A percentile compares a stretch with the other conserved stretches of the same genome.
phyloP scores from a whole-genome alignment of 345 rosid genomes.

The Eucalyptus sp. region DNA sequence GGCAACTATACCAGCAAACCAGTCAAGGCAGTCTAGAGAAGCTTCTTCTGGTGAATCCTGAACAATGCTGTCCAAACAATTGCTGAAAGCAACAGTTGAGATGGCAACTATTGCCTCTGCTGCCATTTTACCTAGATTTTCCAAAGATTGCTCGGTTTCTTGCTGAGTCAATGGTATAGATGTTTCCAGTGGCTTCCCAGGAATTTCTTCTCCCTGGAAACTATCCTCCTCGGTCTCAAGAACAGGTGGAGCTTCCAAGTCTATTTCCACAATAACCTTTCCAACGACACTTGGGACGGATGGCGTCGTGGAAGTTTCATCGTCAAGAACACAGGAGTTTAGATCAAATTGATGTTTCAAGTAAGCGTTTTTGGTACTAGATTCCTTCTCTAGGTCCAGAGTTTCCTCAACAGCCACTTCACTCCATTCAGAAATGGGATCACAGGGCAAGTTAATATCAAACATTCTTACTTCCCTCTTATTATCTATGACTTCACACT shows the following conservation, averaged over 20 bases:
- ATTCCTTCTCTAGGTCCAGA: slow-evolving; percentile 16
- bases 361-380: slow-evolving; percentile 14
- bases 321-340: slow-evolving; percentile 53
- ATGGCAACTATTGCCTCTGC: slow-evolving; percentile 77
- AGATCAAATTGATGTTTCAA: slow-evolving; percentile 53
- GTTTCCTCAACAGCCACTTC: slow-evolving; percentile 21
- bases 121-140: slow-evolving; percentile 38
- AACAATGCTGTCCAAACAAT: slow-evolving; percentile 15
- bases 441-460: slow-evolving; percentile 84
- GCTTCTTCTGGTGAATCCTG: slow-evolving; percentile 17
- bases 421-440: slow-evolving; percentile 27
- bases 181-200: slow-evolving; percentile 7
- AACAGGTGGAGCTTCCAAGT: slow-evolving; percentile 66
- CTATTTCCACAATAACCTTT: slow-evolving; percentile 35
- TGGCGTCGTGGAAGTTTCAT: slow-evolving; percentile 37
- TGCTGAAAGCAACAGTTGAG: slow-evolving; percentile 17
- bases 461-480: slow-evolving; percentile 26
- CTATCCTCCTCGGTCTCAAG: slow-evolving; percentile 44
- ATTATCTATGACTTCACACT: slow-evolving; percentile 15
- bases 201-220: slow-evolving; percentile 16
- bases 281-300: slow-evolving; percentile 8
- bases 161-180: slow-evolving; percentile 4
- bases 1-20: slow-evolving; percentile 67
- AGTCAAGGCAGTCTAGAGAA: slow-evolving; percentile 34
- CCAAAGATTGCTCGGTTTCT: slow-evolving; percentile 11